phyloP scores from a whole-genome alignment of 2,329 filamentous ascomycete species.

The Truncatella angustata region DNA sequence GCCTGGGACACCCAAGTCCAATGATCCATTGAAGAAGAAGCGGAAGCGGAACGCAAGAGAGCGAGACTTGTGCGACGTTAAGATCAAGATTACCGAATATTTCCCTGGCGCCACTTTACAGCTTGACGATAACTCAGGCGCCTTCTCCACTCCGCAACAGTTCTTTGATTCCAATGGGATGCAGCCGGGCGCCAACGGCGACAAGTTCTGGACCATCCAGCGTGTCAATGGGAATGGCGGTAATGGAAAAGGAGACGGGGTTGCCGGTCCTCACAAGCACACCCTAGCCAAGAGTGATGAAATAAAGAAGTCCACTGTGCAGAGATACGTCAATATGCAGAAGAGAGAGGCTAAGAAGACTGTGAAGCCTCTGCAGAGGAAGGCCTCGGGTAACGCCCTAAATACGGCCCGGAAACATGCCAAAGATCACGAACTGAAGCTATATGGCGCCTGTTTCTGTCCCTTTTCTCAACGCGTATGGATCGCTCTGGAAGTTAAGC shows the following conservation, averaged over 20 bases:
- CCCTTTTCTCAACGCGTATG: conserved; percentile 86
- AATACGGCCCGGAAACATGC: conserved; percentile 68
- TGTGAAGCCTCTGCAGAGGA: conserved; percentile 69
- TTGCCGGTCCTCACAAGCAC: conserved; percentile 73
- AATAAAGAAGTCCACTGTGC: conserved; percentile 78
- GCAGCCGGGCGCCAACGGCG: conserved; percentile 44
- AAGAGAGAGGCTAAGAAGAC: conserved; percentile 64
- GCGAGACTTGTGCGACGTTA: conserved; percentile 79
- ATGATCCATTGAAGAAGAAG: conserved; percentile 80
- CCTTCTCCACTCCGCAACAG: conserved; percentile 22
- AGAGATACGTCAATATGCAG: conserved; percentile 62
- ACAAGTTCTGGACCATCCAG: conserved; percentile 71
- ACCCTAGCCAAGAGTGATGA: conserved; percentile 70
- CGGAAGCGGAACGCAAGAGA: conserved; percentile 73
- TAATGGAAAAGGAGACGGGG: conserved; percentile 69
- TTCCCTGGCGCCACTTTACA: conserved; percentile 53
- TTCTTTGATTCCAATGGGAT: conserved; percentile 18
- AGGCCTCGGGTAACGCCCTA: conserved; percentile 68
- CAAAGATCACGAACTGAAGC: conserved; percentile 69
- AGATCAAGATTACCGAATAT: conserved; percentile 83
- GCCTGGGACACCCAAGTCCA: conserved; percentile 74
- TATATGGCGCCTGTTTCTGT: conserved; percentile 83
- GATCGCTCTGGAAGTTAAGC: conserved; percentile 82
- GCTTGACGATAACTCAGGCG: conserved; percentile 22
- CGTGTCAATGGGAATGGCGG: conserved; percentile 74